phyloP scores from a whole-genome alignment of 169 alveolate genomes.

The Plasmodium gaboni region DNA sequence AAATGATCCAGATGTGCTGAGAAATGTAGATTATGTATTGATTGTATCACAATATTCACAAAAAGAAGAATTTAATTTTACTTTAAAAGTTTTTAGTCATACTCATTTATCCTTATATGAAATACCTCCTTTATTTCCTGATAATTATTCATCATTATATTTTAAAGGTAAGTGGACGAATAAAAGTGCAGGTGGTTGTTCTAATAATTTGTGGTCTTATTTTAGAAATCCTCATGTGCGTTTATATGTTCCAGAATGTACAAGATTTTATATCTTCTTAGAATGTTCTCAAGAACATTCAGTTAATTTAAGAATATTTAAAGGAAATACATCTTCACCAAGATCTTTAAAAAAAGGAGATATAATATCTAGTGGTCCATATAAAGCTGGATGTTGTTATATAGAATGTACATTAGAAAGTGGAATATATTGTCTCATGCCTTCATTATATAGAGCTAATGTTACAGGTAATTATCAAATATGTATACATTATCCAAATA shows the following conservation, averaged over 20 bases:
- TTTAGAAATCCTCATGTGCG: slow-evolving; percentile 88
- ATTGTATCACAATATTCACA: slow-evolving; percentile 81
- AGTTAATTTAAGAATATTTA: slow-evolving; percentile 86
- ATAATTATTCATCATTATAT: slow-evolving; percentile 47
- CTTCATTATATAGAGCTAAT: slow-evolving; percentile 78
- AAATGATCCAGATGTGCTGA: slow-evolving; percentile 52
- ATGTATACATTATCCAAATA: slow-evolving; percentile 72
- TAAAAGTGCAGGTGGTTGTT: slow-evolving; percentile 85
- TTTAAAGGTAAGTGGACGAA: slow-evolving; percentile 82
- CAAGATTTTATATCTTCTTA: slow-evolving; percentile 78
- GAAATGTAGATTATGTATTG: slow-evolving; percentile 77
- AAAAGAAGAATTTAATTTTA: slow-evolving; percentile 80
- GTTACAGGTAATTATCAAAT: slow-evolving; percentile 58
- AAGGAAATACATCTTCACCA: slow-evolving; percentile 84
- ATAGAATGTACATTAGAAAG: slow-evolving; percentile 69
- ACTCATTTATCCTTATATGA: slow-evolving; percentile 69
- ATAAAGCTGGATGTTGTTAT: slow-evolving; percentile 85
- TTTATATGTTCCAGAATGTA: slow-evolving; percentile 77
- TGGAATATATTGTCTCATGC: slow-evolving; percentile 81
- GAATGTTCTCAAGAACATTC: slow-evolving; percentile 85
- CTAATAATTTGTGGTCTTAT: slow-evolving; percentile 84
- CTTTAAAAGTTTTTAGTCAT: slow-evolving; percentile 79
- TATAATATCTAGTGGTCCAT: slow-evolving; percentile 84
- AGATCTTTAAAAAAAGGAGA: slow-evolving; percentile 83
- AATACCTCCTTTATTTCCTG: slow-evolving; percentile 79